Base-by-base conservation (phyloP, 2,329 filamentous ascomycete genomes). In the Emericellopsis atlantica region DNA sequence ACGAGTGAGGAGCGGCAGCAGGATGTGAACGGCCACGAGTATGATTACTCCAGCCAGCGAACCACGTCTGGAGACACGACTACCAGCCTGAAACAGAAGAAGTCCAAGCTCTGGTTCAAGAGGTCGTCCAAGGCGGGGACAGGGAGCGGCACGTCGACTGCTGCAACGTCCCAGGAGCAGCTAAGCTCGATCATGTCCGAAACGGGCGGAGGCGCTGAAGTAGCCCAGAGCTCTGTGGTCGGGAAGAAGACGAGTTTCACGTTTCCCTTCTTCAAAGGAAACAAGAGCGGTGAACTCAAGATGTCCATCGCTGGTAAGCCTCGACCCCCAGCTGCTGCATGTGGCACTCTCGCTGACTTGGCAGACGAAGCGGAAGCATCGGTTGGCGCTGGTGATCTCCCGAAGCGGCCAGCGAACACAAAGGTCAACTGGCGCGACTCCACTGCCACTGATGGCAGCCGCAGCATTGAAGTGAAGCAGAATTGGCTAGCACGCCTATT, bases 401-500 rank as follows among this genome's bases (percentile, higher is more conserved):
- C 29, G 11, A 42, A 44, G 36, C 40, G 24, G 24, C 18, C 18
- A 9, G 14, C 18, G 15, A 40, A 18, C 21, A 40, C 18, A 16
- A 40, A 32, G 26, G 21, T 36, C 6, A 41, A 23, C 16, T 42
- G 42, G 40, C 40, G 36, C 21, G 32, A 43, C 11, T 45, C 29
- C 5, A 22, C 12, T 36, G 37, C 32, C 15, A 40, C 33, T 26
- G 35, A 40, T 34, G 39, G 44, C 42, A 50, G 52, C 24, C 70
- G 71, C 43, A 71, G 70, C 59, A 83, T 74, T 52, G 79, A 78
- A 46, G 72, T 77, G 24, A 81, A 79, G 54, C 80, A 87, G 53
- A 94, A 83, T 50, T 95, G 90, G 89, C 74, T 96, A 40, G 82
- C 86, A 24, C 83, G 86, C 14, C 76, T 96, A 36, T 86, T 96